These are phyloP conservation scores for Phialemoniopsis sp. DNA, from an alignment of 2,329 filamentous ascomycete species.

Conservation along the genomic window DNA sequence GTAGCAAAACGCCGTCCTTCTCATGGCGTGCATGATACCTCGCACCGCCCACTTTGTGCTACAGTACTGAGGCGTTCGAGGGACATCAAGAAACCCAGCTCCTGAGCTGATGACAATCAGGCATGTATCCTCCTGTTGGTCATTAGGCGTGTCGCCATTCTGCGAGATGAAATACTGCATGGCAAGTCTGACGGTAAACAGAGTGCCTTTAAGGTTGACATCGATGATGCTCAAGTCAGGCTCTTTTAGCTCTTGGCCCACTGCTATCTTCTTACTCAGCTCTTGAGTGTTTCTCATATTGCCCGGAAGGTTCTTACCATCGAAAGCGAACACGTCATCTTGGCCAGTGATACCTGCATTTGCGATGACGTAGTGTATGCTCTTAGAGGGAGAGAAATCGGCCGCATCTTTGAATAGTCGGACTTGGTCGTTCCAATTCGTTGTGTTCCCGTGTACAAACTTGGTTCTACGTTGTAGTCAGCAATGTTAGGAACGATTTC, in stretches of 20 bases:
- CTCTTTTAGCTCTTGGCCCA: no score
- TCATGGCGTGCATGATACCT: conserved; percentile 35
- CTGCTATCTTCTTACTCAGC: no score
- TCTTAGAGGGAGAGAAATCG: conserved; percentile 25
- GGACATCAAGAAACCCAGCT: conserved; percentile 40
- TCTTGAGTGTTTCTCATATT: conserved; percentile 28
- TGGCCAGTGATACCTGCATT: conserved; percentile 44
- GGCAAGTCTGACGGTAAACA: conserved; percentile 41
- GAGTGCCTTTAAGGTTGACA: conserved; percentile 32
- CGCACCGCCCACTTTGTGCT: conserved; percentile 38
- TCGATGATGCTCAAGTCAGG: conserved; percentile 36
- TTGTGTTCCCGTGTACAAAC: conserved; percentile 37
- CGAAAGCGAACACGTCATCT: conserved; percentile 7
- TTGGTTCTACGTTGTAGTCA: conserved; percentile 28
- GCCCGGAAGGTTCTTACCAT: conserved; percentile 14
- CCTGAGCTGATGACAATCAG: conserved; percentile 45
- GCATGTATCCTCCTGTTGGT: conserved; percentile 33
- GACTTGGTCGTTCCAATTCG: conserved; percentile 36
- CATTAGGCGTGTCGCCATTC: no score
- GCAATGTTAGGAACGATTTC: conserved; percentile 34
- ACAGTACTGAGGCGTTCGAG: conserved; percentile 34
- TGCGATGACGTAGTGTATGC: conserved; percentile 40
- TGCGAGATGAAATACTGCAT: conserved; percentile 39
- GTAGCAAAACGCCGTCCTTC: conserved; percentile 31
- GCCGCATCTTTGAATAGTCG: conserved; percentile 33